Base-by-base conservation (phyloP, 352 stramenopile genomes). In the Phytophthora ramorum region DNA sequence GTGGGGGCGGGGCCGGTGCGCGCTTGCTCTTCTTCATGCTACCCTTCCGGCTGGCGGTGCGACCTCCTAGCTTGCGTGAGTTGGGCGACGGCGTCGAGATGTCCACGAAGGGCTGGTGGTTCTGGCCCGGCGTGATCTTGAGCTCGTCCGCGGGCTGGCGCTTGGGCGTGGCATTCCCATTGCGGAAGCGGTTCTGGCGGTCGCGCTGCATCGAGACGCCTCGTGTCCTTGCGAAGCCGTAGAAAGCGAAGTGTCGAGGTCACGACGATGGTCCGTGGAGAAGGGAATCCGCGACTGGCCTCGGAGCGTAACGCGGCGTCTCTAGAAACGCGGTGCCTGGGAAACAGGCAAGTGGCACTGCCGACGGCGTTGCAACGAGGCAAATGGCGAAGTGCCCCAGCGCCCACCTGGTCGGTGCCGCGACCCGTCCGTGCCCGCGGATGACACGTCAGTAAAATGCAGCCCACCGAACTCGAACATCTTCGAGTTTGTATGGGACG, bases 11-110 rank as follows among this genome's bases (percentile, higher is more conserved):
- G 6, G 57, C 38, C 5, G 54, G n/a, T 28, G 63, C 32, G 12
- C 71, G 56, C 49, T 75, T 80, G 41, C 61, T 58, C 49, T 70
- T 74, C 41, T 70, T 74, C 41, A 55, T 45, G n/a, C 51, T 61
- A 16, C 28, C n/a, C 14, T 57, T 64, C 19, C 51, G 44, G 22
- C 43, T 55, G 56, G 12, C 34, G n/a, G 49, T 45, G 34, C 38
- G 37, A 20, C 14, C 8, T 19, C 49, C 54, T 10, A 46, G 20
- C 37, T 73, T 53, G 17, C 54, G 47, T 5, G 53, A 54, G 58
- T 59, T 56, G 24, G 75, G 78, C 45, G 76, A 85, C 52, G 82
- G 83, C 52, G 83, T 91, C 24, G 83, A 88, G 48, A 91, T 86
- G 66, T 91, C 79, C 7, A 90, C 68, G 60, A 91, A 91, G 12